These are phyloP conservation scores for Termitomyces sp. DNA, from an alignment of 768 basidiomycete species.

Conservation along the genomic window DNA sequence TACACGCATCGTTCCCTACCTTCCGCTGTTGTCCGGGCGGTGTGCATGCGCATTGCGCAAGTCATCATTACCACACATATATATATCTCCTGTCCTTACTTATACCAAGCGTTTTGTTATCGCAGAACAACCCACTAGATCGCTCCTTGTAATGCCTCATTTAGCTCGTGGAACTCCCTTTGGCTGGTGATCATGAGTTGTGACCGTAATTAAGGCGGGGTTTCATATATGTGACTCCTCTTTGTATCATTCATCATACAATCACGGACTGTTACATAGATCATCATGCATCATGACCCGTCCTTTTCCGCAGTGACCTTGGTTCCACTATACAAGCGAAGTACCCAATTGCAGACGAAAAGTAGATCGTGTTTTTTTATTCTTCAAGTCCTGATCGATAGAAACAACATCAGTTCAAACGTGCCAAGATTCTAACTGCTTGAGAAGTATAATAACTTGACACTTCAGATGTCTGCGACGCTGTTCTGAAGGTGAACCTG, in stretches of 20 bases:
- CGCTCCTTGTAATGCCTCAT: constrained; percentile 11
- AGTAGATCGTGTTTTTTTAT: not conserved
- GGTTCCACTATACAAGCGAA: not conserved
- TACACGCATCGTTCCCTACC: constrained; percentile 8
- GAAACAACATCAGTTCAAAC: not conserved
- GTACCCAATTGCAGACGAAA: not conserved
- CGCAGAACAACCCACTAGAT: constrained; percentile 18
- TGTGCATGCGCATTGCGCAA: not conserved
- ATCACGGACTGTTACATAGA: not conserved
- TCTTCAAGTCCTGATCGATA: not conserved
- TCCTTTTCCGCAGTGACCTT: not conserved
- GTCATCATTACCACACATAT: not conserved
- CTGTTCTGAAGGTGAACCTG: not conserved
- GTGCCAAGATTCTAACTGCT: not conserved
- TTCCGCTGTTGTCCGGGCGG: constrained; percentile 1
- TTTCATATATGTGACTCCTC: not conserved
- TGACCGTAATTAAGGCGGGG: no score
- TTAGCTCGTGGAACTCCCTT: not conserved
- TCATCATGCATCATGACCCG: not conserved
- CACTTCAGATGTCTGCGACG: not conserved
- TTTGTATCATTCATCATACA: not conserved
- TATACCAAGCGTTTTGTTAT: constrained; percentile 18
- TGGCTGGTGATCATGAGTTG: not conserved
- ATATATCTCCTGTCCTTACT: constrained; percentile 16
- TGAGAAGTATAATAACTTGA: not conserved